Evolutionary conservation across 352 stramenopile genomes (phyloP), one percentile per base, ranked within the genome.

Genomic region (Phytophthora foliorum): DNA sequence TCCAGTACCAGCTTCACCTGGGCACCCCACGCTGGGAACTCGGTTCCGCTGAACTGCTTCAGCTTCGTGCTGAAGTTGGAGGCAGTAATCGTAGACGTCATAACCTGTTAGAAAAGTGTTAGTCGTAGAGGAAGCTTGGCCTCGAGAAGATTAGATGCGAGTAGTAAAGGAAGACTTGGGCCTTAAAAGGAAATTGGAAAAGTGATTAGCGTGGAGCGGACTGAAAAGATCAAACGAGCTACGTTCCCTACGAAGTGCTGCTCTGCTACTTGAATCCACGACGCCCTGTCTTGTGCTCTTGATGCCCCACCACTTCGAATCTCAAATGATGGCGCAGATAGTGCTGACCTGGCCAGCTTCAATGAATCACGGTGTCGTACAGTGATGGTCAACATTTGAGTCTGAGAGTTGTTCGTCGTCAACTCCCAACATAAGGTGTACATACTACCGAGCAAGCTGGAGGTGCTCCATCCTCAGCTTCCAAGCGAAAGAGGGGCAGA

Each of bases 31-130:
- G 38, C 53, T n/a, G 53, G 53, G 11, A 60, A 60, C 3, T 22
- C 53, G 39, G 53, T 51, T 60, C 39, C 53, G 25, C 14, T 60
- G 39, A 60, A 60, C 53, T 60, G 53, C 16, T 60, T 60, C 22
- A 60, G 38, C 38, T 60, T 60, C 24, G 53, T 60, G 36, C 38
- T 60, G 14, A 60, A 51, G 38, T 16, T 19, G 10, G 53, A 41
- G 24, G 38, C 38, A 38, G 39, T 54, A 48, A 48, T 14, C 11
- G 32, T 38, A 14, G 32, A 38, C 32, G 11, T 13, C 32, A 38
- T 38, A 38, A 13, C 32, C 4, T 38, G 32, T 38, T 38, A 14
- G 11, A 6, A 38, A 16, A 13, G 25, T 29, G 25, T 29, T 38
- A 2, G 8, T 38, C 11, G 32, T 14, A 38, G 32, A 38, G 32